These are phyloP conservation scores for Crithidia brevicula DNA, from an alignment of 208 protist species.

Conservation along the genomic window DNA sequence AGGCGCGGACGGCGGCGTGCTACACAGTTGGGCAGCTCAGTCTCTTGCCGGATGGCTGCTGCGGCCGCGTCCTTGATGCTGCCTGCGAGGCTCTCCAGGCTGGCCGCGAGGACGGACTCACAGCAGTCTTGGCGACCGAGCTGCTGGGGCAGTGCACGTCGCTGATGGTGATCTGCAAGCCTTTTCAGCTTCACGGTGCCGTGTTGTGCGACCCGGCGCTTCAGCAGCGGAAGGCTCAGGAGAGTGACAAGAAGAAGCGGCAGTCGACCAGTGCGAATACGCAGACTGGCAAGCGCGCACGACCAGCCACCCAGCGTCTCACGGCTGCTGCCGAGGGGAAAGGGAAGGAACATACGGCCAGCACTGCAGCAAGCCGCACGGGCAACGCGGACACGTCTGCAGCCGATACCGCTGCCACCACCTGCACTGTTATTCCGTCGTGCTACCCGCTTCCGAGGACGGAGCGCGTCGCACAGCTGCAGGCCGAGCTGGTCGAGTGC, in stretches of 20 bases:
- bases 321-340: background rate
- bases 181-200: conserved; percentile 27
- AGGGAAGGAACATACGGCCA: background rate
- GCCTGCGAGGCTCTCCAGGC: conserved; percentile 36
- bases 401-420: background rate
- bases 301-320: conserved; percentile 23
- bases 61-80: conserved; percentile 24
- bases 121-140: conserved; percentile 40
- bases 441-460: conserved; percentile 28
- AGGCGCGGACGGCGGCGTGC: conserved; percentile 38
- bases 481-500: conserved; percentile 17
- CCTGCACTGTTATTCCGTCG: conserved; percentile 18
- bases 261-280: background rate
- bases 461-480: conserved; percentile 13
- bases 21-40: conserved; percentile 55
- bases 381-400: background rate
- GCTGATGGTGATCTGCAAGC: conserved; percentile 37
- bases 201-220: conserved; percentile 10
- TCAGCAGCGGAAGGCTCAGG: background rate
- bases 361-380: background rate
- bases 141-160: conserved; percentile 43
- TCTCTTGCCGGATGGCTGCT: conserved; percentile 28
- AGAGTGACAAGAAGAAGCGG: conserved; percentile 4
- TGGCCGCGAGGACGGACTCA: conserved; percentile 23
- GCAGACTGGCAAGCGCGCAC: conserved; percentile 1